Conservation (phyloP, 2,329 filamentous ascomycete species). For the Dothidotthia symphoricarpi region DNA sequence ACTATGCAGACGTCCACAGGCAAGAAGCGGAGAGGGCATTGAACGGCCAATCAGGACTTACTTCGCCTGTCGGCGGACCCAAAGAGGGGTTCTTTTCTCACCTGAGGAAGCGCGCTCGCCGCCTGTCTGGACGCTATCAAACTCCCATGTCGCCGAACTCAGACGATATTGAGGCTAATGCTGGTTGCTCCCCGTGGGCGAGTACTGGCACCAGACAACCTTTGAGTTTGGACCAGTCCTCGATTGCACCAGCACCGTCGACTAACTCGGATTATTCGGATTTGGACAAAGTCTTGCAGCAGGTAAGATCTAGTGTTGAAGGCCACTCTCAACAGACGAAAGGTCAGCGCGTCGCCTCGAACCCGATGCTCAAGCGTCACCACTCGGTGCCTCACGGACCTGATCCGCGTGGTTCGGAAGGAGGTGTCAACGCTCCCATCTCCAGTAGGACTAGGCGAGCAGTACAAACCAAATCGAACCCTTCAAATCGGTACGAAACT, state of each 20-base stretch:
- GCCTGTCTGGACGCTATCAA: slow-evolving; percentile 88
- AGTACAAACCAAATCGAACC: slow-evolving; percentile 66
- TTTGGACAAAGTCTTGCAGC: slow-evolving; percentile 61
- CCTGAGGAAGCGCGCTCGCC: slow-evolving; percentile 84
- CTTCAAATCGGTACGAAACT: slow-evolving; percentile 83
- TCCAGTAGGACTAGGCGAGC: slow-evolving; percentile 79
- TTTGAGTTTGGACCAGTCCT: slow-evolving; percentile 64
- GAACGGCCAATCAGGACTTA: slow-evolving; percentile 74
- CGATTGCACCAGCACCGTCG: slow-evolving; percentile 47
- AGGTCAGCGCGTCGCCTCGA: slow-evolving; percentile 43
- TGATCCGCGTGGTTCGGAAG: slow-evolving; percentile 61
- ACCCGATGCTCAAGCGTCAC: slow-evolving; percentile 50
- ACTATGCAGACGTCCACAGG: slow-evolving; percentile 85
- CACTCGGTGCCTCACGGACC: slow-evolving; percentile 47
- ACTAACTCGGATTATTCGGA: slow-evolving; percentile 58
- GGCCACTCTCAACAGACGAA: slow-evolving; percentile 38
- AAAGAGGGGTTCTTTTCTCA: slow-evolving; percentile 99
- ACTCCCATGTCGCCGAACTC: slow-evolving; percentile 73
- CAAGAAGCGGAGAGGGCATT: slow-evolving; percentile 89
- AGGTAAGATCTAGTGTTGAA: slow-evolving; percentile 59
- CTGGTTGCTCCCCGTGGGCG: slow-evolving; percentile 85
- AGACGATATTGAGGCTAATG: slow-evolving; percentile 90
- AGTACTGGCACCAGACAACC: slow-evolving; percentile 76
- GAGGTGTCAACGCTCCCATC: slow-evolving; percentile 55
- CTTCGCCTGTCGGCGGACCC: slow-evolving; percentile 73